Percentiles rank a stretch among this genome's conserved stretches.
These are phyloP conservation scores for Hippophae tibetana DNA, from an alignment of 306 rosid species.

Conservation along the genomic window DNA sequence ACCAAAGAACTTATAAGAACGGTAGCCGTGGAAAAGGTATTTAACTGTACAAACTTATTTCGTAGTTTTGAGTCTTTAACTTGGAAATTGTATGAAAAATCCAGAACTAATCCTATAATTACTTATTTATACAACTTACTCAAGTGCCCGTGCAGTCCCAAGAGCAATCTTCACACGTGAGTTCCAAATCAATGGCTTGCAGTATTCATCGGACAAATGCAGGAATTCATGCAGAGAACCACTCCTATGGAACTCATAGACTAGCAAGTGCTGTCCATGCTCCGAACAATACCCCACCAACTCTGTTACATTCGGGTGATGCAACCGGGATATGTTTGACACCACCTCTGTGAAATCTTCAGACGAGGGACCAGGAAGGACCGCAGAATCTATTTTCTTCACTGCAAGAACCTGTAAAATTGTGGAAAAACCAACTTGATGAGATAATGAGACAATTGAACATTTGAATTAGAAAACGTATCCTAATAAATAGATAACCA, in stretches of 20 bases:
- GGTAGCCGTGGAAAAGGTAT: too few relatives aligned
- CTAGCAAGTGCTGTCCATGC: slow-evolving; percentile 87
- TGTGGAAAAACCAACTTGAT: slow-evolving; percentile 10
- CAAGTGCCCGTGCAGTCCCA: slow-evolving; percentile 93
- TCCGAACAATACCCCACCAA: slow-evolving; percentile 93
- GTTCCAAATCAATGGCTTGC: slow-evolving; percentile 92
- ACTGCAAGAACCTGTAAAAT: slow-evolving; percentile 78
- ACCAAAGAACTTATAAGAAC: too few relatives aligned
- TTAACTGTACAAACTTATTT: too few relatives aligned
- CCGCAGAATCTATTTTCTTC: slow-evolving; percentile 83
- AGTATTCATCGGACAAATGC: slow-evolving; percentile 76
- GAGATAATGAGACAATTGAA: not conserved
- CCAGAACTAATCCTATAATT: not conserved
- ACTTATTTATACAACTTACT: slow-evolving; percentile 41
- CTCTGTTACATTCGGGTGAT: slow-evolving; percentile 86
- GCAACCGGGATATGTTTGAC: slow-evolving; percentile 61
- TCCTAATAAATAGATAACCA: not conserved
- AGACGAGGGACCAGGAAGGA: slow-evolving; percentile 39
- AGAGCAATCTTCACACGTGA: slow-evolving; percentile 92
- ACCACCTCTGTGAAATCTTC: slow-evolving; percentile 66
- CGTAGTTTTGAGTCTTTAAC: too few relatives aligned
- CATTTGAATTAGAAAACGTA: not conserved
- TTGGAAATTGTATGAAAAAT: not conserved
- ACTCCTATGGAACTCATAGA: slow-evolving; percentile 73
- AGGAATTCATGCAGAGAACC: slow-evolving; percentile 86